phyloP scores from a whole-genome alignment of 108 stramenopile species.

The Nitzschia sp. region DNA sequence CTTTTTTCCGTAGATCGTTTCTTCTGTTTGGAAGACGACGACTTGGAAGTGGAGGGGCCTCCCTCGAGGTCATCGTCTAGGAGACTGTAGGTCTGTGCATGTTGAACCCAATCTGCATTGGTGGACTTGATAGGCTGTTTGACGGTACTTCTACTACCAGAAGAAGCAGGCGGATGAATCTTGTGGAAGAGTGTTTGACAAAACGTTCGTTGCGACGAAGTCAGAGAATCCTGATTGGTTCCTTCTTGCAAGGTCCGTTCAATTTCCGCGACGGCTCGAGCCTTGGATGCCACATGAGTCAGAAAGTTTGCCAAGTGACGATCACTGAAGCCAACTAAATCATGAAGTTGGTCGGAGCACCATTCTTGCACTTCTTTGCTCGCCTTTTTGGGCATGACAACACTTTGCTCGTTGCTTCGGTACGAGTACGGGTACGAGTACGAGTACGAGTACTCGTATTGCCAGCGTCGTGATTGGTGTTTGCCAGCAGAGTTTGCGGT shows the following conservation, averaged over 20 bases:
- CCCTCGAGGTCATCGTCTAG: constrained; percentile 28
- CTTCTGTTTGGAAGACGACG: neutral
- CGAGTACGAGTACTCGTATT: too few relatives aligned
- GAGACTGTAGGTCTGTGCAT: constrained; percentile 34
- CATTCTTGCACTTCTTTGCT: constrained; percentile 36
- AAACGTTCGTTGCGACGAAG: constrained; percentile 19
- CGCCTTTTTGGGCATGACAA: too few relatives aligned
- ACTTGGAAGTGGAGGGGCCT: neutral
- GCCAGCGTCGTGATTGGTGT: too few relatives aligned
- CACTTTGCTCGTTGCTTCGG: too few relatives aligned
- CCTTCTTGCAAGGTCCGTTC: constrained; percentile 56
- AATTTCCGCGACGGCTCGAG: constrained; percentile 33
- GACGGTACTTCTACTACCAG: constrained; percentile 6
- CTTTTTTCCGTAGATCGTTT: neutral
- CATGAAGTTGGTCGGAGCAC: constrained; percentile 80
- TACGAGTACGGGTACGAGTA: too few relatives aligned
- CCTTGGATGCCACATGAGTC: constrained; percentile 53
- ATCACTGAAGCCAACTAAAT: constrained; percentile 77
- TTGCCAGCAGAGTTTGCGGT: too few relatives aligned
- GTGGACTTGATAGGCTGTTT: constrained; percentile 11
- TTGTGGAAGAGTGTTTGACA: constrained; percentile 25
- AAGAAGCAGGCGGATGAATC: constrained; percentile 1
- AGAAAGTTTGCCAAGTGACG: constrained; percentile 69
- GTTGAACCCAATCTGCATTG: constrained; percentile 48
- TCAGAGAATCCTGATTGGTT: constrained; percentile 35